A percentile compares a stretch with the other conserved stretches of the same genome.
phyloP scores from a whole-genome alignment of 352 stramenopile species.

The Globisporangium paroecandrum region DNA sequence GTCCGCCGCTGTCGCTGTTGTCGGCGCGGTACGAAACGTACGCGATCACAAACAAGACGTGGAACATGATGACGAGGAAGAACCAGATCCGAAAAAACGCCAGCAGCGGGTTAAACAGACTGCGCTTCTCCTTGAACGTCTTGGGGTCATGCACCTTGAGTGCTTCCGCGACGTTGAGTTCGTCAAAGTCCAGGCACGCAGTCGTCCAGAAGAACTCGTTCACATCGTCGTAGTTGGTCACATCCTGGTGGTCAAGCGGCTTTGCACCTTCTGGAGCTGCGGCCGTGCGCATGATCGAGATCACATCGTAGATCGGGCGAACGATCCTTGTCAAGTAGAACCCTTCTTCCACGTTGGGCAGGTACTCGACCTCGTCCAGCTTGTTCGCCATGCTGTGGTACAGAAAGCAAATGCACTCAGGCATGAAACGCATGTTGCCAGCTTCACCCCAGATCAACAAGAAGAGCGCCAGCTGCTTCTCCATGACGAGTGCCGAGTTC shows the following conservation, averaged over 20 bases:
- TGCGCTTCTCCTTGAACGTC: slow-evolving; percentile 86
- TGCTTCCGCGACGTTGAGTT: slow-evolving; percentile 61
- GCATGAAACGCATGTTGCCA: slow-evolving; percentile 86
- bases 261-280: slow-evolving; percentile 35
- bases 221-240: slow-evolving; percentile 87
- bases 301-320: slow-evolving; percentile 73
- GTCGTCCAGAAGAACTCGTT: slow-evolving; percentile 88
- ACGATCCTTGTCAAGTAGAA: slow-evolving; percentile 70
- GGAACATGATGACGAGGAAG: slow-evolving; percentile 75
- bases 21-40: slow-evolving; percentile 74
- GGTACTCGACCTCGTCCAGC: slow-evolving; percentile 50
- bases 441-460: slow-evolving; percentile 82
- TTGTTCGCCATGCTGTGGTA: slow-evolving; percentile 79
- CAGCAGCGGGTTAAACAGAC: slow-evolving; percentile 80
- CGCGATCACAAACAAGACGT: slow-evolving; percentile 56
- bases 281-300: slow-evolving; percentile 68
- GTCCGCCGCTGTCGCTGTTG: slow-evolving; percentile 34
- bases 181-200: slow-evolving; percentile 64
- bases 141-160: slow-evolving; percentile 66
- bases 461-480: slow-evolving; percentile 79
- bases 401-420: slow-evolving; percentile 87
- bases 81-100: slow-evolving; percentile 84
- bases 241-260: slow-evolving; percentile 72
- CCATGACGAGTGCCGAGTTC: slow-evolving; percentile 36
- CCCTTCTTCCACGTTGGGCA: slow-evolving; percentile 46